Conservation (phyloP, 768 basidiomycete genomes). For the Boletus pseudo-olivaceus region DNA sequence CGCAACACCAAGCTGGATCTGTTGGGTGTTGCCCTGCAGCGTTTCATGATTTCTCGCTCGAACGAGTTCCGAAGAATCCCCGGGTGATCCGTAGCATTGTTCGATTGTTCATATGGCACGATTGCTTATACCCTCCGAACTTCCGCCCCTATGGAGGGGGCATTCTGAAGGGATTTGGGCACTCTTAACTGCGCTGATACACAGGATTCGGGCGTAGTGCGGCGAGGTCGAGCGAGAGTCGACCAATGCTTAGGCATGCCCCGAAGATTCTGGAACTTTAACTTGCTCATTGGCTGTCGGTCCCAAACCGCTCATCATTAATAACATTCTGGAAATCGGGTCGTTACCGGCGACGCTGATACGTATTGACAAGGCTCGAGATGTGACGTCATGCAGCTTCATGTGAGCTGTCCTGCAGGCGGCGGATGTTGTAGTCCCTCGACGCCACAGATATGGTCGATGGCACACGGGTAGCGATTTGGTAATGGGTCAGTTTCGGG, state of each 20-base stretch:
- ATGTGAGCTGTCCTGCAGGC: too few species aligned
- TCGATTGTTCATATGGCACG: background rate
- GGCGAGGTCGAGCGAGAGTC: background rate
- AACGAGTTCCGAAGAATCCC: background rate
- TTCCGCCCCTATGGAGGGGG: too few species aligned
- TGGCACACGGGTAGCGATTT: background rate
- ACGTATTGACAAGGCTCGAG: background rate
- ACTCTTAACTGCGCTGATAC: background rate
- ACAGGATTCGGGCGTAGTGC: background rate
- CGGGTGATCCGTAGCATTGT: background rate
- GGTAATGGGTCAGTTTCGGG: conserved; percentile 3
- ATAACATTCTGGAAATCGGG: background rate
- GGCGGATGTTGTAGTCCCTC: background rate
- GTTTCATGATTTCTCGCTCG: background rate
- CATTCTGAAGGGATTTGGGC: too few species aligned
- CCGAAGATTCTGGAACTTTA: background rate
- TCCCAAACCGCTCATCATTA: background rate
- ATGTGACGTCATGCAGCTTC: conserved; percentile 3
- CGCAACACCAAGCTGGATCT: too few species aligned
- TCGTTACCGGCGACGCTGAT: background rate
- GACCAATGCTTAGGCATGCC: background rate
- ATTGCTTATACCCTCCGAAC: background rate
- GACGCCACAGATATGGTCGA: background rate
- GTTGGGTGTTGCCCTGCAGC: background rate
- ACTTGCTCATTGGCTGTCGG: background rate